Evolutionary conservation across 1,284 basidiomycete genomes (phyloP), one percentile per base, ranked within the genome.

Genomic region (Ceratobasidium sp.): DNA sequence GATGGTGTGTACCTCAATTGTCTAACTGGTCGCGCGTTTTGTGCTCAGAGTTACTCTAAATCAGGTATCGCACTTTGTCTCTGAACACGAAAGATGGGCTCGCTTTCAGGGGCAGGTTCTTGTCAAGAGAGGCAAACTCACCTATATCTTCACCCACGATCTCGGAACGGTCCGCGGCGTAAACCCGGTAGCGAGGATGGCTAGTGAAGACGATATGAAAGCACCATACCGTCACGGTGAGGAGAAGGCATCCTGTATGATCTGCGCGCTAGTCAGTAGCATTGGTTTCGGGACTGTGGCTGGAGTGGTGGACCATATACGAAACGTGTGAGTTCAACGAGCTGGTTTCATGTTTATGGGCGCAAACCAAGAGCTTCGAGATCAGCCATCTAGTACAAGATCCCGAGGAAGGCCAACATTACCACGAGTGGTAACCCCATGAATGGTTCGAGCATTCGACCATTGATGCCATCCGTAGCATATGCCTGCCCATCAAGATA

Each of bases 91-190:
- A 4, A 23, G 7, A 39, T 15, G 23, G 26, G 39, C 23, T 2
- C 3, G 12, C 23, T 10, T 15, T 9, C 56, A 6, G 20, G 13
- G 18, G 10, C 28, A 18, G 28, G 0, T 12, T 15, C 20, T 20
- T 20, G 7, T 68, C 20, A 26, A 13, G 46, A 13, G 33, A 3
- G 23, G 46, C 20, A 5, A 3, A 10, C 42, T 44, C 23, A 64
- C 39, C 13, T 53, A 61, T 40, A 10, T 63, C 13, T 63, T 51
- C 44, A 73, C 26, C n/a, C 71, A 73, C 46, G 44, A 64, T 18
- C 39, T 51, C 60, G 26, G 53, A 10, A 15, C 46, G 1, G 18
- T 44, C 60, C 3, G 33, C 4, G 20, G 53, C 9, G 67, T 55
- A n/a, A 28, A 28, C 26, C 67, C 49, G n/a, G 20, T 69, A 15